phyloP scores from a whole-genome alignment of 1,284 basidiomycete species.

The Sutorius eximius region DNA sequence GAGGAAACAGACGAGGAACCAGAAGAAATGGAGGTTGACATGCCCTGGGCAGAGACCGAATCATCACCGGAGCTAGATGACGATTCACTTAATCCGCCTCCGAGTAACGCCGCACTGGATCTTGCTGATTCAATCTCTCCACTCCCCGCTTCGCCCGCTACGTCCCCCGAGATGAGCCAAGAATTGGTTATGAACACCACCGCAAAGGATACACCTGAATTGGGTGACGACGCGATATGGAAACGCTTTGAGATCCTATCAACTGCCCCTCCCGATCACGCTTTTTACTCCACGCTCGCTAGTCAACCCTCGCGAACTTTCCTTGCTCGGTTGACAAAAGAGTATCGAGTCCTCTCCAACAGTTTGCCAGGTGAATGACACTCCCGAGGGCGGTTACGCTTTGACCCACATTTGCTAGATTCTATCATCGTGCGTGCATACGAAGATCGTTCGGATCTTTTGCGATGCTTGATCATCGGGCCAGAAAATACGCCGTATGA shows the following conservation, averaged over 20 bases:
- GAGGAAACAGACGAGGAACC: constrained; percentile 34
- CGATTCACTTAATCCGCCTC: constrained; percentile 15
- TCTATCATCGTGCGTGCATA: constrained; percentile 72
- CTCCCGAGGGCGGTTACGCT: not conserved
- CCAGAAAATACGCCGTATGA: constrained; percentile 93
- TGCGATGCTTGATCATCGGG: constrained; percentile 88
- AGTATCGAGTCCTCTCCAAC: constrained; percentile 77
- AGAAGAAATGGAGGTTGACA: constrained; percentile 30
- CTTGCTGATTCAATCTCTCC: constrained; percentile 28
- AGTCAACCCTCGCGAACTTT: constrained; percentile 72
- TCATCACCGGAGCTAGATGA: constrained; percentile 19
- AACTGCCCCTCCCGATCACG: constrained; percentile 77
- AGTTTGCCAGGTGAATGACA: constrained; percentile 73
- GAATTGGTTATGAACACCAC: constrained; percentile 32
- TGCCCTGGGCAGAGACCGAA: constrained; percentile 30
- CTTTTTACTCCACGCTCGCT: constrained; percentile 64
- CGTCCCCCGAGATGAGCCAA: constrained; percentile 36
- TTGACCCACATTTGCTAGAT: constrained; percentile 40
- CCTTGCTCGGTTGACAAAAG: constrained; percentile 72
- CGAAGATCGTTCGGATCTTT: constrained; percentile 82
- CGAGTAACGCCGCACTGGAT: constrained; percentile 20
- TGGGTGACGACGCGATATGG: constrained; percentile 50
- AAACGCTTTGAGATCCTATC: constrained; percentile 77
- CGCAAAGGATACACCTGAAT: constrained; percentile 23
- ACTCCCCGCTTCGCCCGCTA: constrained; percentile 29